Percentiles rank a stretch among this genome's conserved stretches.
These are phyloP conservation scores for Wickerhamomyces chambardii DNA, from an alignment of 805 yeast genomes.

Conservation along the genomic window DNA sequence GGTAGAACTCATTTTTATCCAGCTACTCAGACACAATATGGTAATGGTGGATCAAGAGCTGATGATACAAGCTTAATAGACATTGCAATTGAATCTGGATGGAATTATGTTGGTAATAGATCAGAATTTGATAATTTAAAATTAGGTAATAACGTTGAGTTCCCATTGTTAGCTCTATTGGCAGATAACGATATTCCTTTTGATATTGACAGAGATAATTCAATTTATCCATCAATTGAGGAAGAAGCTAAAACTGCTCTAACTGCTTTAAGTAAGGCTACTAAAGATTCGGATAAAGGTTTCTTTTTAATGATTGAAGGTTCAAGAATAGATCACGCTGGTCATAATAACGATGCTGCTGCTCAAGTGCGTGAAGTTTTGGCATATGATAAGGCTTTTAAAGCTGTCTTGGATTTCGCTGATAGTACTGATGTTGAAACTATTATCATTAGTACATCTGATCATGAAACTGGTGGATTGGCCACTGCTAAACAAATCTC, in stretches of 20 bases:
- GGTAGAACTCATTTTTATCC: constrained; percentile 83
- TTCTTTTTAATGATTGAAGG: constrained; percentile 87
- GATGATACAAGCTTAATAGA: constrained; percentile 64
- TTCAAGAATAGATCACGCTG: constrained; percentile 92
- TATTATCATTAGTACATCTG: constrained; percentile 73
- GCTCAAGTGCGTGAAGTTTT: constrained; percentile 89
- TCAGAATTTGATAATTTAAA: constrained; percentile 47
- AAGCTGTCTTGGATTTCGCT: constrained; percentile 64
- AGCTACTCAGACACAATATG: constrained; percentile 18
- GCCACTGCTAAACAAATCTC: constrained; percentile 77
- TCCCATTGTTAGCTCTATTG: constrained; percentile 73
- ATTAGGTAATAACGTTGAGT: constrained; percentile 49
- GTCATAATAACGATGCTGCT: constrained; percentile 89
- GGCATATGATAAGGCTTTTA: constrained; percentile 78
- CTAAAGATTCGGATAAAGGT: constrained; percentile 69
- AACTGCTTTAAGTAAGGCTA: constrained; percentile 54
- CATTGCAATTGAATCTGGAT: constrained; percentile 53
- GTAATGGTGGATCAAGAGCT: constrained; percentile 46
- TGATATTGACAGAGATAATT: constrained; percentile 64
- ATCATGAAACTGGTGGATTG: constrained; percentile 95
- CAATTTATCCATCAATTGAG: constrained; percentile 63
- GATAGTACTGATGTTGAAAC: constrained; percentile 67
- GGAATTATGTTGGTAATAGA: constrained; percentile 55
- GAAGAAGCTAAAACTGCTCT: constrained; percentile 75
- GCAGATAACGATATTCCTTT: constrained; percentile 78